Base-by-base conservation (phyloP, 2,329 filamentous ascomycete species). In the Metarhizium anisopliae region DNA sequence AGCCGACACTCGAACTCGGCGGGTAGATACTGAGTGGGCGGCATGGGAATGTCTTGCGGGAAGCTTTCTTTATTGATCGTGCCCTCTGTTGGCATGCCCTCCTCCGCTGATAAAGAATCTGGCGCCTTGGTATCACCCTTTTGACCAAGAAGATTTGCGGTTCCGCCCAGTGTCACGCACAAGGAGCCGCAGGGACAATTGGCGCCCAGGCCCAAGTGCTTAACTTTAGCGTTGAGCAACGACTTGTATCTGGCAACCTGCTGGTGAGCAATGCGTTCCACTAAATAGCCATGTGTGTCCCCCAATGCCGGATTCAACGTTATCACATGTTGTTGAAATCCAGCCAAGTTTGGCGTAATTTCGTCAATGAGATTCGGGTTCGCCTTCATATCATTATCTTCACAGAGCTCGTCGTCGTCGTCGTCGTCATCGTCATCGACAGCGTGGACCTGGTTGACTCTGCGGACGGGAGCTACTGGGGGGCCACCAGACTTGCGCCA, bases 1-100 rank as follows among this genome's bases (percentile, higher is more conserved):
- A 96, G 75, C 42, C 88, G 86, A 62, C 92, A 96, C 73, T 96
- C 92, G 59, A 96, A 93, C 65, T 93, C 85, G 3, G 91, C 90
- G 0, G 92, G 92, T 6, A 96, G 78, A 16, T 82, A 81, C 56
- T 76, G 79, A 2, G 90, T 86, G 2, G 90, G 90, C 6, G 92
- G 92, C 70, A 90, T 81, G 6, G 90, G 90, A 5, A 96, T 90
- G 25, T 90, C 89, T 4, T 74, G 72, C 0, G 91, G 90, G 64
- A 96, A 95, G 59, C 84, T 87, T 18, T 91, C 87, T 10, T 81
- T 76, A 13, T 78, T 84, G 50, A 92, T 83, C 3, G 82, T 78
- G 2, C 84, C 85, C 62, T 95, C 90, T 2, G 80, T 76, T 4
- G 79, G 77, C n/a, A 82, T 82, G n/a, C 79, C 78, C 53, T 89